Evolutionary conservation across 345 rosid genomes (phyloP), one percentile per base, ranked within the genome.

Genomic region (Brassica nigra): DNA sequence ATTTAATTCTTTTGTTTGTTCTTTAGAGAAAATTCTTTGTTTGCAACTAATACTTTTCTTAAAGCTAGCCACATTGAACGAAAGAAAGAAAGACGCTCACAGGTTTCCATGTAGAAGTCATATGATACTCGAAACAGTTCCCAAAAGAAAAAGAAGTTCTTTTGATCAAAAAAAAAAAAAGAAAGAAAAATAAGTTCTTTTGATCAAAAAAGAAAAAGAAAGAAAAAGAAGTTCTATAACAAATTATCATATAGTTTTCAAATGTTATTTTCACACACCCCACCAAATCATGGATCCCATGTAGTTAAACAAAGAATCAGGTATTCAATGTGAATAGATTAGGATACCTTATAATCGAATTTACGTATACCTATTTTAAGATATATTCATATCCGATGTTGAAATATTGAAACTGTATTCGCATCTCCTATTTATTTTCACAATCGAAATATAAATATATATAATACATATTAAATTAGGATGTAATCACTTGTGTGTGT

Each of bases 11-110:
- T 59, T 39, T 28, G 6, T 66, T 65, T 28, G 12, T 44, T 28
- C 72, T 73, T 67, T 59, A 29, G 15, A 73, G 64, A 79, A 59
- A 67, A 67, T 73, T 79, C 82, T 79, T 79, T 64, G 4, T 61
- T 31, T 66, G 47, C 8, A 77, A 3, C 65, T 47, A 9, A 44
- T 34, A 20, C 10, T 63, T 77, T 77, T 77, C 58, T 49, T 62
- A 52, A 71, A 78, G 76, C 31, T 57, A 36, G 55, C 54, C 70
- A 77, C 55, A 31, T 28, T 37, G 29, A 39, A 57, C 0, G 18
- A 70, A 39, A 63, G 8, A 64, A 65, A 66, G 37, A 31, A 57
- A 72, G 49, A 65, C 30, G 31, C 58, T 66, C 76, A 70, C 68
- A 57, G 27, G 14, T 66, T 65, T n/a, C 62, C 36, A 65, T 65